Conservation (phyloP, 768 basidiomycete species). For the Russula sp. region DNA sequence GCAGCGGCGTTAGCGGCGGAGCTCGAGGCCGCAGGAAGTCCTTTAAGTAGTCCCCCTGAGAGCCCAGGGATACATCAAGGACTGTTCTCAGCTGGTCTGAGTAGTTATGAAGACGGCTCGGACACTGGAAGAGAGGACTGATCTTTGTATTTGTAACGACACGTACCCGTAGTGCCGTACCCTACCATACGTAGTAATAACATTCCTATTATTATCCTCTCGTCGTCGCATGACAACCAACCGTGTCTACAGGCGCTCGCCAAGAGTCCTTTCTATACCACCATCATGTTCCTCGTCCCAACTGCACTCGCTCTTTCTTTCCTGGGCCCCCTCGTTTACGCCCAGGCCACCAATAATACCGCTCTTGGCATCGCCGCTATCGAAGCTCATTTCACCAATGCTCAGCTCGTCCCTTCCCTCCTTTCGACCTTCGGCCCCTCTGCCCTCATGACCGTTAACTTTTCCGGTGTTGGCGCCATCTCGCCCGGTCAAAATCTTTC, state of each 20-base stretch:
- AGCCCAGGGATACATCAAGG: neutral
- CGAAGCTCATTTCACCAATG: conserved; percentile 58
- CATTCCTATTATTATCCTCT: too few relatives aligned
- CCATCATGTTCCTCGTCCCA: conserved; percentile 9
- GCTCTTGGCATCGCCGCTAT: conserved; percentile 47
- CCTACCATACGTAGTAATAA: too few relatives aligned
- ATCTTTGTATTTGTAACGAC: neutral
- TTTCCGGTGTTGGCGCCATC: conserved; percentile 40
- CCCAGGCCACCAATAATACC: conserved; percentile 36
- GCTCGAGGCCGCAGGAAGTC: conserved; percentile 17
- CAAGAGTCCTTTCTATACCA: too few relatives aligned
- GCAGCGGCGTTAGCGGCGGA: conserved; percentile 20
- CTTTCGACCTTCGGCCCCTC: conserved; percentile 52
- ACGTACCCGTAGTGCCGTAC: too few relatives aligned
- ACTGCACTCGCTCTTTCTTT: conserved; percentile 30
- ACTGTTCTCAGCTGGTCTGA: neutral
- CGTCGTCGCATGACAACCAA: too few relatives aligned
- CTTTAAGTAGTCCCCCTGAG: conserved; percentile 1
- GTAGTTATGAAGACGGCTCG: conserved; percentile 3
- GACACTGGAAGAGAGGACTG: conserved; percentile 18
- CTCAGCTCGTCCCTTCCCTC: conserved; percentile 55
- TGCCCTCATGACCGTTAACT: conserved; percentile 50
- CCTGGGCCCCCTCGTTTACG: conserved; percentile 37
- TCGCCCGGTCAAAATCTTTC: conserved; percentile 52
- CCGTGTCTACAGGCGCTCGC: neutral